Evolutionary conservation across 345 rosid species (phyloP), one percentile per base, ranked within the genome.

Genomic region (Acer negundo): DNA sequence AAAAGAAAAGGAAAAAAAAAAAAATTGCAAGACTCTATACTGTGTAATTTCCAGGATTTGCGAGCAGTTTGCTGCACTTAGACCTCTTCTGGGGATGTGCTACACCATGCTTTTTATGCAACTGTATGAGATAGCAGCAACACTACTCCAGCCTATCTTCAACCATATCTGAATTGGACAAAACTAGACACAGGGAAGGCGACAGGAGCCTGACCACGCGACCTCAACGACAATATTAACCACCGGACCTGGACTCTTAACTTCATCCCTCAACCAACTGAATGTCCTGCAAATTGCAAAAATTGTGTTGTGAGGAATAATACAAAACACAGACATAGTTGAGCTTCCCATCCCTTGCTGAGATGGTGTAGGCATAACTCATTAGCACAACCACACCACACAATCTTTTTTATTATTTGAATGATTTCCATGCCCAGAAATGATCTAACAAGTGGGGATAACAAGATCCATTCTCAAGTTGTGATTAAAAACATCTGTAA

Each of bases 61-160:
- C 74, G 51, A 56, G 64, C 26, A 15, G 63, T 53, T 38, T 61
- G 49, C 56, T 69, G 35, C 80, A 47, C 19, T 47, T 11, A 40
- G 67, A 20, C 49, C 44, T 47, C 38, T 35, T 35, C 38, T 24
- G 56, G 49, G 13, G 58, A 49, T 64, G 69, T 77, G 53, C 69
- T 24, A 23, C 82, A 77, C 77, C 79, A 68, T 58, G 76, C 76
- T 66, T 81, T 46, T 81, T 76, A 76, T 81, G 47, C 24, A 28
- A 61, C n/a, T 28, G 38, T 69, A n/a, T 20, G 40, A 47, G 44
- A 17, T 4, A 31, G 64, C 23, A 69, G 64, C 23, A 69, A 56
- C 23, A 59, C 38, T 56, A 47, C 49, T 70, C 72, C 76, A 55
- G 70, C 66, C 69, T 74, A 74, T 47, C 72, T 70, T 70, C 58